Evolutionary conservation across 2,329 filamentous ascomycete genomes (phyloP).

Genomic region (Chaetomiaceae sp.): DNA sequence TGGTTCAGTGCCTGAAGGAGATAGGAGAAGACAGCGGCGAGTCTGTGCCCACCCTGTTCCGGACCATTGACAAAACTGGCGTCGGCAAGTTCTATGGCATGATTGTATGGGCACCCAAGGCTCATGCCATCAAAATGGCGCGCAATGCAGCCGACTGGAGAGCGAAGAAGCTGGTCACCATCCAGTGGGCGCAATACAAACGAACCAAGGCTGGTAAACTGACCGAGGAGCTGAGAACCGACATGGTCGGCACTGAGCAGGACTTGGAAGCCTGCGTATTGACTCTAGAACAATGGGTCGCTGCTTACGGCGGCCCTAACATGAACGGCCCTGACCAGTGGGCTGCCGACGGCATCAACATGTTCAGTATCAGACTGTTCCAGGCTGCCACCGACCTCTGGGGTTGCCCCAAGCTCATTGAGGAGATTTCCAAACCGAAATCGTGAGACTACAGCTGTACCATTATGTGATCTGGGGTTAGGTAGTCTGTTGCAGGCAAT

Average conservation of each 20-base stretch:
- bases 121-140: background rate
- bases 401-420: background rate
- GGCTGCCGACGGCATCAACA: background rate
- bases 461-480: background rate
- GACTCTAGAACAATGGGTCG: background rate
- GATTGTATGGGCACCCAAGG: background rate
- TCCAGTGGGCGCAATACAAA: background rate
- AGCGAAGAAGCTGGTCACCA: background rate
- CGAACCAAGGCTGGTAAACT: background rate
- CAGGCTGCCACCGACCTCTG: background rate
- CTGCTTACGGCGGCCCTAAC: background rate
- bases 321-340: background rate
- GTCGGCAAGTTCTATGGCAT: background rate
- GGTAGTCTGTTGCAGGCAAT: background rate
- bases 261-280: background rate
- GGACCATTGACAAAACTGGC: background rate
- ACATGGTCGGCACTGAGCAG: background rate
- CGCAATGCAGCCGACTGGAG: background rate
- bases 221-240: background rate
- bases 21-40: background rate
- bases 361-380: background rate
- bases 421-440: background rate
- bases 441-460: too few species aligned
- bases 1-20: background rate
- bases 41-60: conserved; percentile 2